Evolutionary conservation across 495 filamentous ascomycete species (phyloP), one percentile per base, ranked within the genome.

Genomic region (Aspergillus taichungensis): DNA sequence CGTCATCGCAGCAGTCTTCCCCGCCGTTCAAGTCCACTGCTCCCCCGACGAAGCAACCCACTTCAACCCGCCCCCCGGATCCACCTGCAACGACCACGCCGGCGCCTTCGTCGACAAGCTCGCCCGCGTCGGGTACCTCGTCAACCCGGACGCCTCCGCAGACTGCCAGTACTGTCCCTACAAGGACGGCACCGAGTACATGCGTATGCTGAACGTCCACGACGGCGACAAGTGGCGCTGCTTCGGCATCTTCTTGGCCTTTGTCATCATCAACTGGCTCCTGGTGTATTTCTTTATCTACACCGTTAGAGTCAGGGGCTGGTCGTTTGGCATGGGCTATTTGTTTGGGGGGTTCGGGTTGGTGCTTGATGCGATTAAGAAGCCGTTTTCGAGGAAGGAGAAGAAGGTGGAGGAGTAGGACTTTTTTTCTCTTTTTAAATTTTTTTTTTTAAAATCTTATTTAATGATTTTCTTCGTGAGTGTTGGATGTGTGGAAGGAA

Each of bases 231-330:
- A 85, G 68, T 88, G 85, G 84, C 57, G 74, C 36, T 76, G 88
- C 56, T 85, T 88, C 55, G 87, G 85, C 2, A 84, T 91, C 44
- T 89, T 89, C 69, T 42, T 87, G 30, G 78, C 74, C 1, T 90
- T 89, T 62, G 82, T 82, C 28, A 71, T 89, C 13, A 80, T 76
- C 42, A 91, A 91, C 55, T 91, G 83, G 80, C 56, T 67, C 33
- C 70, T 91, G 37, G 83, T 94, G 0, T 91, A 89, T 62, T 90
- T 94, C 69, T 87, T 94, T 49, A 77, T 91, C 42, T 92, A 85
- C 59, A 84, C 83, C 1, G 78, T 88, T 4, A 71, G 85, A 12
- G 76, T 92, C 37, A 74, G 75, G 48, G 76, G 82, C 6, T 88
- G 83, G 84, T 76, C 66, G 8, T 89, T 89, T 53, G 86, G 86